These are phyloP conservation scores for Umbelopsis sp. DNA, from an alignment of 192 early-diverging fungal species.

Conservation along the genomic window DNA sequence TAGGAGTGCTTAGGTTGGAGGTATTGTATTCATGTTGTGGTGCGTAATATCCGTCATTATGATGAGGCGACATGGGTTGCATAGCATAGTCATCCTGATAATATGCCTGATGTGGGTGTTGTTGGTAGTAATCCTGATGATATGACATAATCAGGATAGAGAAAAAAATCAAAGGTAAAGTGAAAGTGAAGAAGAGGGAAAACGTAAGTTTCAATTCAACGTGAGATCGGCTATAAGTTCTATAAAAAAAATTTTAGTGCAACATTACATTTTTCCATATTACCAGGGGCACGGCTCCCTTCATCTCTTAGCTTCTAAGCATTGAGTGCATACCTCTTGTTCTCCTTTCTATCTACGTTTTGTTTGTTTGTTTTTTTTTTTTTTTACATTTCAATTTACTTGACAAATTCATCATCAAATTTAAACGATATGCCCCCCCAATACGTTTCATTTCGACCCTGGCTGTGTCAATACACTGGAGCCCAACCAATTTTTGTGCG, in stretches of 20 bases:
- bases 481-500: neutral
- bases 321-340: too few species aligned
- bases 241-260: slow-evolving; percentile 3
- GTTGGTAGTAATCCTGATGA: neutral
- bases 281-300: neutral
- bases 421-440: too few species aligned
- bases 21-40: neutral
- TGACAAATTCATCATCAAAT: too few species aligned
- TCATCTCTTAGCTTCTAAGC: too few species aligned
- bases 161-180: neutral
- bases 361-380: too few species aligned
- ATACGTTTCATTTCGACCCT: neutral
- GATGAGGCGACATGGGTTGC: neutral
- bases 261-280: neutral
- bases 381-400: too few species aligned
- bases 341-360: neutral
- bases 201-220: neutral
- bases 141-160: neutral
- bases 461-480: neutral
- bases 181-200: neutral
- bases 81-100: slow-evolving; percentile 7
- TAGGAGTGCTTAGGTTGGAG: neutral
- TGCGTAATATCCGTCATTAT: neutral
- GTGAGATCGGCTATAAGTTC: neutral
- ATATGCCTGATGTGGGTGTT: neutral